Evolutionary conservation across 768 basidiomycete species (phyloP), one percentile per base, ranked within the genome.

Genomic region (Thelephora aurantiotincta): DNA sequence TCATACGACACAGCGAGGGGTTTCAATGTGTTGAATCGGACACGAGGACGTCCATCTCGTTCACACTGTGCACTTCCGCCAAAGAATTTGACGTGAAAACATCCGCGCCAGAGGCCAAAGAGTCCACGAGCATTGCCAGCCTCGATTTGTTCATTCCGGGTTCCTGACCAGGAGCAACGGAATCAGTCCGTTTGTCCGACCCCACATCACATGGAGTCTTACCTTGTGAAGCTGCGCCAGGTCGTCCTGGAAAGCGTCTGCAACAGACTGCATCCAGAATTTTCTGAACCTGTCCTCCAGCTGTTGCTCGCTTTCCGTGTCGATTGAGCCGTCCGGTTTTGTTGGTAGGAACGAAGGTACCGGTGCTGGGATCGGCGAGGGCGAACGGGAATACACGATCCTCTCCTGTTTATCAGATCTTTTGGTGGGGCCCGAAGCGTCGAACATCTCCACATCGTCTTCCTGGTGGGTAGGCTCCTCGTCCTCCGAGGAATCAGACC

Each of bases 181-280:
- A 36, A 34, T 22, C 33, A 47, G 18, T 2, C 11, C 22, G 35
- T 68, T 69, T 73, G 45, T 19, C 20, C 14, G 38, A 6, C 34
- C 16, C 14, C 4, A 35, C 11, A 4, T 20, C 18, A 20, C 33
- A 30, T 14, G 16, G 30, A 33, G 6, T 61, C 72, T 35, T 46
- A 84, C 88, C 72, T 88, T 85, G 30, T 81, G 77, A 55, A 91
- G 80, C 55, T 79, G 72, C 55, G 88, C 85, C n/a, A 91, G 67
- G 60, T 91, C 89, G 42, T 83, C 80, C 52, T 74, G 75, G 63
- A 91, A 92, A 11, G 77, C 86, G 58, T 89, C 84, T 1, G 79
- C 83, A 6, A 90, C 72, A 0, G 81, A 77, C 2, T 76, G 65
- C 86, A 91, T 88, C 88, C 88, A 91, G 57, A 91, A 90, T 60